Evolutionary conservation across 75 land plant genomes (phyloP).

Genomic region (Larix kaempferi): DNA sequence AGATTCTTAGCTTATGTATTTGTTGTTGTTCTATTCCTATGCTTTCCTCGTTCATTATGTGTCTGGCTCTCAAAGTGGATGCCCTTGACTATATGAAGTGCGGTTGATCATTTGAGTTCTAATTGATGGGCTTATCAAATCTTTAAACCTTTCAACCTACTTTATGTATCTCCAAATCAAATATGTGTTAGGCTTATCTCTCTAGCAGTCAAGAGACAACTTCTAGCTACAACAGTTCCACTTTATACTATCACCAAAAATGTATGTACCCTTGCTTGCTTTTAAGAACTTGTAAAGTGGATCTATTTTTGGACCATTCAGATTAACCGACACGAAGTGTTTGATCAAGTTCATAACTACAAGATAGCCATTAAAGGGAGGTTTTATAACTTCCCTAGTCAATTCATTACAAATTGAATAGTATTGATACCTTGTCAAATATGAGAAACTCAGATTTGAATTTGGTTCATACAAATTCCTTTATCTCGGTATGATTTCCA

Average conservation of each 20-base stretch:
- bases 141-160: too few species aligned
- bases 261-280: constrained; percentile 67
- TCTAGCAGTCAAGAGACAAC: too few species aligned
- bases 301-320: constrained; percentile 72
- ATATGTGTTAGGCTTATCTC: too few species aligned
- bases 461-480: constrained; percentile 73
- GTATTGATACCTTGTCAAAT: constrained; percentile 63
- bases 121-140: too few species aligned
- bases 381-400: not conserved
- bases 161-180: too few species aligned
- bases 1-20: too few species aligned
- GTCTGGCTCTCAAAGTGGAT: too few species aligned
- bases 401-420: not conserved
- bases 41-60: too few species aligned
- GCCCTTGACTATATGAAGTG: too few species aligned
- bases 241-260: constrained; percentile 73
- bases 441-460: constrained; percentile 86
- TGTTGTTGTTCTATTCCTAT: too few species aligned
- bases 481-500: constrained; percentile 69
- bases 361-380: not conserved
- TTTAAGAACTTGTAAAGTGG: constrained; percentile 83
- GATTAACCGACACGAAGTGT: constrained; percentile 52
- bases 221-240: too few species aligned
- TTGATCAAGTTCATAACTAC: not conserved
- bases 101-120: too few species aligned